These are phyloP conservation scores for Neospora caninum DNA, from an alignment of 169 alveolate genomes.

Conservation along the genomic window DNA sequence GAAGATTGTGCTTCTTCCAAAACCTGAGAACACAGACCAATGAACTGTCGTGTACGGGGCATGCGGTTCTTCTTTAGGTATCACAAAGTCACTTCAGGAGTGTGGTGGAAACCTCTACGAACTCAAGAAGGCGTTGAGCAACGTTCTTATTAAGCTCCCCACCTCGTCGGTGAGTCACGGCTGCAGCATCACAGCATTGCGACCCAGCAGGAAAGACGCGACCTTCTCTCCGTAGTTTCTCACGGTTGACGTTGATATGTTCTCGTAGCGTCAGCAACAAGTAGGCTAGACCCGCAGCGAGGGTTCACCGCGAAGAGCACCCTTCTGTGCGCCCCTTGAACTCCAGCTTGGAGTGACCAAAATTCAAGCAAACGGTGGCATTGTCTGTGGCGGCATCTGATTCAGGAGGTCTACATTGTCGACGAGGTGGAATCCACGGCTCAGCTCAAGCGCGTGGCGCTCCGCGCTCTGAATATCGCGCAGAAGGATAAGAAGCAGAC, in stretches of 20 bases:
- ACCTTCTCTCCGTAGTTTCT: background rate
- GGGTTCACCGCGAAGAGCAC: too few relatives aligned
- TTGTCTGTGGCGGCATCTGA: background rate
- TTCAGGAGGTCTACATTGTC: conserved; percentile 4
- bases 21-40: too few relatives aligned
- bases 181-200: background rate
- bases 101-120: conserved; percentile 17
- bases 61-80: background rate
- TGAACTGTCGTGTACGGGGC: too few relatives aligned
- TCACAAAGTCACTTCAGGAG: background rate
- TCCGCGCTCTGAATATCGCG: conserved; percentile 22
- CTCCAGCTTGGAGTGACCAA: too few relatives aligned
- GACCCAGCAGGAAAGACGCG: background rate
- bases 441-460: background rate
- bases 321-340: too few relatives aligned
- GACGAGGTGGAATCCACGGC: conserved; percentile 9
- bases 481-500: background rate
- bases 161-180: conserved; percentile 15
- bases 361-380: too few relatives aligned
- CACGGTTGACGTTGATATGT: background rate
- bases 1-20: too few relatives aligned
- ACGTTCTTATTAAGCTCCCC: conserved; percentile 20
- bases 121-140: conserved; percentile 3
- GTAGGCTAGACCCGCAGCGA: too few relatives aligned
- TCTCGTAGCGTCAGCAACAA: too few relatives aligned